Conservation (phyloP, 352 stramenopile genomes). For the Phytophthora cryptogea region DNA sequence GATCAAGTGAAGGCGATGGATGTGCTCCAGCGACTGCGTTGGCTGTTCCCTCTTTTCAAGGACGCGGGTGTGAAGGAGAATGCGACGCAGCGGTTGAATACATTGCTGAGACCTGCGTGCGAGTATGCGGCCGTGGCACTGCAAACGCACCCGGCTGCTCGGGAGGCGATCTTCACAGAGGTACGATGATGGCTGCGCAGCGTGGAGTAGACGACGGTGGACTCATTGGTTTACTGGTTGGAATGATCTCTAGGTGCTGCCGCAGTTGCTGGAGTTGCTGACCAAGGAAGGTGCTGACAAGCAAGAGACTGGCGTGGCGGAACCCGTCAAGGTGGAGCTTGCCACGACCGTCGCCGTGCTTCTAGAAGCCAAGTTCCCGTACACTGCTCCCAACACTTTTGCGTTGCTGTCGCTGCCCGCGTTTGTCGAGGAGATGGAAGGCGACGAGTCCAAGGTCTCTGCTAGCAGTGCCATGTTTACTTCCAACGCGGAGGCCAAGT, state of each 20-base stretch:
- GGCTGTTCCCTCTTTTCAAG: constrained; percentile 59
- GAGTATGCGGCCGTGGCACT: constrained; percentile 66
- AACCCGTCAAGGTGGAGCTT: constrained; percentile 57
- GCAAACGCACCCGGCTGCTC: constrained; percentile 58
- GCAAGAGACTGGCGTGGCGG: constrained; percentile 31
- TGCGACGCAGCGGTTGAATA: constrained; percentile 37
- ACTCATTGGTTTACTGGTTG: neutral
- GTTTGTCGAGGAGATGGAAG: constrained; percentile 62
- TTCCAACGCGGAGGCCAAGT: constrained; percentile 20
- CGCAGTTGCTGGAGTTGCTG: constrained; percentile 48
- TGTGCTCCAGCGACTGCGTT: constrained; percentile 53
- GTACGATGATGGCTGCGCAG: constrained; percentile 11
- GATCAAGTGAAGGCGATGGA: constrained; percentile 38
- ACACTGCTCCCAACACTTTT: constrained; percentile 47
- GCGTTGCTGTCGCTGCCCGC: constrained; percentile 52
- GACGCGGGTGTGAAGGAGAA: constrained; percentile 26
- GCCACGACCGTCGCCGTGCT: constrained; percentile 57
- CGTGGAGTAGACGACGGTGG: neutral
- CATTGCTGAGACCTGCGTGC: constrained; percentile 60
- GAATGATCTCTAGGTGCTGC: constrained; percentile 37
- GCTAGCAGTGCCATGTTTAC: constrained; percentile 14
- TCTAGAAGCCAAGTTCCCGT: constrained; percentile 55
- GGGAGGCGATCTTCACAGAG: constrained; percentile 51
- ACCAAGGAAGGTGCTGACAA: constrained; percentile 23
- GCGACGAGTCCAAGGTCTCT: constrained; percentile 36